Percentiles rank a stretch among this genome's conserved stretches.
Evolutionary conservation across 2,329 filamentous ascomycete species (phyloP).

Genomic region (Aspergillus amoenus): DNA sequence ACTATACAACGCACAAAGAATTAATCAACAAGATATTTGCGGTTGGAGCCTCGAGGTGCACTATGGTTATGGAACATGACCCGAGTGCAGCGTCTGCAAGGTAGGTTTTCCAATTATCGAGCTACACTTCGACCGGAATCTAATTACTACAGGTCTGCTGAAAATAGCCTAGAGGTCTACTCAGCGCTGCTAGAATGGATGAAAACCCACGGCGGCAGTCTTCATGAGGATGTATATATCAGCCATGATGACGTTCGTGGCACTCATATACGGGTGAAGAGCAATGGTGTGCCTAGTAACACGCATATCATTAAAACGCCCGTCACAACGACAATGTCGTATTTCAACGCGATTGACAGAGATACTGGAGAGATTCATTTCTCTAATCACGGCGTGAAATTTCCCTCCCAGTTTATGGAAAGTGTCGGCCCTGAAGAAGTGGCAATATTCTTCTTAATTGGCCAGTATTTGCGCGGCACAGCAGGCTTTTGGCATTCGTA

Average conservation of each 20-base stretch:
- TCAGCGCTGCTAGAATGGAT: conserved; percentile 35
- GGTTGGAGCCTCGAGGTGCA: not conserved
- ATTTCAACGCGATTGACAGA: conserved; percentile 36
- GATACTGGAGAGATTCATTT: conserved; percentile 20
- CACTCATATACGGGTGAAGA: conserved; percentile 36
- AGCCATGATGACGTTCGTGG: conserved; percentile 34
- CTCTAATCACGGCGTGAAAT: conserved; percentile 35
- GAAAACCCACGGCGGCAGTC: conserved; percentile 28
- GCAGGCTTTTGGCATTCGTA: conserved; percentile 69
- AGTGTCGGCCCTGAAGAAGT: conserved; percentile 58
- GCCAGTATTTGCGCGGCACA: conserved; percentile 61
- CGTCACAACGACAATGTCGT: conserved; percentile 36
- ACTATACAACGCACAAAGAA: not conserved
- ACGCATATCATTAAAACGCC: conserved; percentile 39
- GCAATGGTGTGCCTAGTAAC: conserved; percentile 26
- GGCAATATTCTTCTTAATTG: conserved; percentile 67
- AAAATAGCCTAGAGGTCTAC: conserved; percentile 25
- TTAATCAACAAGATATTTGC: not conserved
- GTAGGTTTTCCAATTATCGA: not conserved
- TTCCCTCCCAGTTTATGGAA: conserved; percentile 54
- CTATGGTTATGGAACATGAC: not conserved
- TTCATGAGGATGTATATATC: conserved; percentile 35
- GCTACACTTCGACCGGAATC: not conserved
- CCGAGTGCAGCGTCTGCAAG: not conserved
- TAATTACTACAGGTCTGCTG: not conserved